Base-by-base conservation (phyloP, 257 asterid species). In the Paulownia fortunei region DNA sequence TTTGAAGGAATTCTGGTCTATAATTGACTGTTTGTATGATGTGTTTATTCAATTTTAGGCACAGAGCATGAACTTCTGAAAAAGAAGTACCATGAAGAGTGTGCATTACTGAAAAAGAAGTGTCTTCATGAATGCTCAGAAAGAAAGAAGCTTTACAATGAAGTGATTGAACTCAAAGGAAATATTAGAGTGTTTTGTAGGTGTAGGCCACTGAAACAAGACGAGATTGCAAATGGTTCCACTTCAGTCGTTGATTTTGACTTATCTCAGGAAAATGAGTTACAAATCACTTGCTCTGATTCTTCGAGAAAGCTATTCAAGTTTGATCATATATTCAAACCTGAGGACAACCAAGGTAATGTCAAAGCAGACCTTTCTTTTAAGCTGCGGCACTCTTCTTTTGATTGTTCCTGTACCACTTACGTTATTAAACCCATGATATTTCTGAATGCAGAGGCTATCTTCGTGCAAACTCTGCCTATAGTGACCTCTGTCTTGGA, bases 121-220 rank as follows among this genome's bases (percentile, higher is more conserved):
- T 89, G 83, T 76, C 82, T 84, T 70, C 89, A 89, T 63, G 92
- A 89, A 82, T 85, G 76, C 76, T 66, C 65, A 8, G 91, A 91
- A 72, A 88, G 93, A 55, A 91, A 86, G 82, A 84, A 81, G 49
- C 81, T 91, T 41, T 91, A 89, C 66, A 91, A 91, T 83, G 93
- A 91, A 81, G 89, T 91, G 76, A 88, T 91, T 77, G 97, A 91
- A 72, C 89, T 91, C 41, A 91, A 87, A 78, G 97, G 97, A 46
- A 91, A 91, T 77, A 89, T 91, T 44, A 84, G 93, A 79, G 97
- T 91, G 73, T 91, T 89, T 80, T 91, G 97, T 61, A 81, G 97
- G 86, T 91, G 92, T 72, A 86, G 97, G 62, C 97, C 97, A 63
- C 49, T 91, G 85, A 86, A 85, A 77, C 83, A 78, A 69, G 89